Evolutionary conservation across 2,329 filamentous ascomycete species (phyloP).

Genomic region (Xylaria arbuscula): DNA sequence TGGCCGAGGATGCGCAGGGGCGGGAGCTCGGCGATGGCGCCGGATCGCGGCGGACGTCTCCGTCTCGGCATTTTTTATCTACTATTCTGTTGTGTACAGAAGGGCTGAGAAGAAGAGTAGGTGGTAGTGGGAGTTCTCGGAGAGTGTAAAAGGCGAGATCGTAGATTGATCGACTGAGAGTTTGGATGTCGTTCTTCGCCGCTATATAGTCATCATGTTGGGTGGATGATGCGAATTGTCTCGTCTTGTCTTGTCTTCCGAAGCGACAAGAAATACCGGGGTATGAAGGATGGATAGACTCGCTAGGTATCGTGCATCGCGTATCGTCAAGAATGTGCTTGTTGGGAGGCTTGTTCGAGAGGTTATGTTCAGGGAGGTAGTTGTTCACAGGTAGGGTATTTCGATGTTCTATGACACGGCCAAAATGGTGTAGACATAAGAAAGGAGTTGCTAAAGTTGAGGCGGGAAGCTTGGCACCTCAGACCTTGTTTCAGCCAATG

Average conservation of each 20-base stretch:
- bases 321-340: not conserved
- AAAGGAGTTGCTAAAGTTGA: conserved; percentile 23
- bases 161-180: conserved; percentile 8
- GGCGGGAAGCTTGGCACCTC: not conserved
- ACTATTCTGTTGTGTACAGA: too few relatives aligned
- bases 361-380: not conserved
- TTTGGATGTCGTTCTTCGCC: conserved; percentile 20
- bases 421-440: not conserved
- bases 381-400: not conserved
- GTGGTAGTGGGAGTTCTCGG: too few relatives aligned
- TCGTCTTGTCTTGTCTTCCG: not conserved
- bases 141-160: not conserved
- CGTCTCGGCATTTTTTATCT: conserved; percentile 60
- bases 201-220: conserved; percentile 44
- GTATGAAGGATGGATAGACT: not conserved
- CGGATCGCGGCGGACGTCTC: conserved; percentile 67
- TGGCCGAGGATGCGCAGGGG: conserved; percentile 69
- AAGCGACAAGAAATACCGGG: not conserved
- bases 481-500: conserved; percentile 8
- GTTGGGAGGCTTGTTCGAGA: not conserved
- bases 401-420: not conserved
- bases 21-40: conserved; percentile 70
- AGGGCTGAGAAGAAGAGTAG: not conserved
- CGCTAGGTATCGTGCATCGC: not conserved
- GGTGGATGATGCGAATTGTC: conserved; percentile 14